A percentile compares a stretch with the other conserved stretches of the same genome.
These are phyloP conservation scores for Aphanocladium album DNA, from an alignment of 2,329 filamentous ascomycete genomes.

Conservation along the genomic window DNA sequence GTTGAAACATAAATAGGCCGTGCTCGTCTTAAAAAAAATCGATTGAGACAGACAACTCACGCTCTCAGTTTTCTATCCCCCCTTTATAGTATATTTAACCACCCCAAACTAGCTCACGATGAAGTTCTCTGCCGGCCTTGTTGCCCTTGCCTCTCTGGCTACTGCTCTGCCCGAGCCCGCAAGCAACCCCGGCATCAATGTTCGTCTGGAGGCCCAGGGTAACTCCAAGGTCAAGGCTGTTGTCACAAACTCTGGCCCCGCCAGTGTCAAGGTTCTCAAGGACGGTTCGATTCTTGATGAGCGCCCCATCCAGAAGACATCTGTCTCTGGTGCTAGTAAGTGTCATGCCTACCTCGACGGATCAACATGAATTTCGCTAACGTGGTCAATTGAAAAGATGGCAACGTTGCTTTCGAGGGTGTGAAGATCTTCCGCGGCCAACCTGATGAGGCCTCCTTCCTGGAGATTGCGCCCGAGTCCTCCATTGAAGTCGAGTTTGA, in stretches of 20 bases:
- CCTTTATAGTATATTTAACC: not conserved
- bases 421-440: conserved; percentile 40
- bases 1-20: not conserved
- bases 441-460: conserved; percentile 40
- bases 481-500: conserved; percentile 46
- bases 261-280: conserved; percentile 42
- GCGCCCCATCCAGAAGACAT: conserved; percentile 42
- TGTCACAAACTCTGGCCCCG: conserved; percentile 43
- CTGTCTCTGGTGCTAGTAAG: conserved; percentile 39
- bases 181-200: conserved; percentile 28
- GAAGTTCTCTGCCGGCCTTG: conserved; percentile 32
- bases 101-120: conserved; percentile 21
- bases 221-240: conserved; percentile 44
- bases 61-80: not conserved
- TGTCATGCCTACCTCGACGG: conserved; percentile 4
- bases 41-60: not conserved
- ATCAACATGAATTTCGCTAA: not conserved
- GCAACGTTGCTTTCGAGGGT: conserved; percentile 42
- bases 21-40: not conserved
- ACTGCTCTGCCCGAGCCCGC: conserved; percentile 27
- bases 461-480: conserved; percentile 38
- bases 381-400: conserved; percentile 18
- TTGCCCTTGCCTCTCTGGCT: conserved; percentile 29
- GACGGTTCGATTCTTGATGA: conserved; percentile 44
- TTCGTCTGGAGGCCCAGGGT: conserved; percentile 37